Base-by-base conservation (phyloP, 164 flowering plant species). In the Nymphaea thermarum region DNA sequence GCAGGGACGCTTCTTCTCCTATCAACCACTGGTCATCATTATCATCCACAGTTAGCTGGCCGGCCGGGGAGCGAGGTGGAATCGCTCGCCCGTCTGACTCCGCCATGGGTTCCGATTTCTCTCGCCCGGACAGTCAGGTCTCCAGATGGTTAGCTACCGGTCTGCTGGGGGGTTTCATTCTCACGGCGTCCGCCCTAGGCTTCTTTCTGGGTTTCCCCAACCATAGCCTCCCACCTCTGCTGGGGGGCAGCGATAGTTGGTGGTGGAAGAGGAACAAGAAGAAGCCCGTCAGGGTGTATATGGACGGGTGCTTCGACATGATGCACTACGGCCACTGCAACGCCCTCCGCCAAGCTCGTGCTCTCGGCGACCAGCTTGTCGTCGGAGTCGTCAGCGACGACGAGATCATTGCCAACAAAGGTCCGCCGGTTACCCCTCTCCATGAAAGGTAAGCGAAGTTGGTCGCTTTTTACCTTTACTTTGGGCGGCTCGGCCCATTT, bases 301-400 rank as follows among this genome's bases (percentile, higher is more conserved):
- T 93, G 98, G 98, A 93, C 66, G 98, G 98, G 1, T 93, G 98
- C 71, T 93, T 93, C 64, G 98, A 93, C 70, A 87, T 93, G 92
- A 93, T 93, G 98, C 98, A 93, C 70, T 93, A 93, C 74, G 98
- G 98, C 42, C 98, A 93, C 66, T 87, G 94, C 76, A 93, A 93
- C 71, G 98, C 98, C 16, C 82, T 93, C 16, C 93, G 98, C 3
- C 98, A 93, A 76, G 98, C 98, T 15, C 88, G 93, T 6, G 97
- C 98, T 12, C 86, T 93, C 4, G 98, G 98, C 5, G 97, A 93
- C 67, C 82, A 91, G 69, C 78, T 93, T 73, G 88, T 93, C 36
- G 98, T 93, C 4, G 98, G 98, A 10, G 94, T 93, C 68, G 97
- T 93, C 42, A 93, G 98, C 74, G 98, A 93, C 63, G 90, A 87